Percentiles rank a stretch among this genome's conserved stretches.
Evolutionary conservation across 257 asterid genomes (phyloP).

Genomic region (Scutellaria barbata): DNA sequence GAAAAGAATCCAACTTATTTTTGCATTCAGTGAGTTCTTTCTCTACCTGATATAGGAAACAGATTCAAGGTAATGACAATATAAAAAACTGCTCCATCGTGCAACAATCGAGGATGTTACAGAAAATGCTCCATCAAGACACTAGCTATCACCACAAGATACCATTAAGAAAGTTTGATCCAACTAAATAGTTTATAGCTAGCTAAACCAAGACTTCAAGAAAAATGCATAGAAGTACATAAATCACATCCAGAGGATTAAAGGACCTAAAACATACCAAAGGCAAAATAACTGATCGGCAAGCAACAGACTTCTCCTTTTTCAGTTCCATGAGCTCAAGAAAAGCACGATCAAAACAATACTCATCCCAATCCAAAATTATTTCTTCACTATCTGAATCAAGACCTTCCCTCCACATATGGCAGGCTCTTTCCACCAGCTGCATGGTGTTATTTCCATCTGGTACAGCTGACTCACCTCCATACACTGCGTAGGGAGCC

Average conservation of each 20-base stretch:
- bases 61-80: background rate
- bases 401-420: slow-evolving; percentile 2
- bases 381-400: slow-evolving; percentile 30
- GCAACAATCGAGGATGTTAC: background rate
- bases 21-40: slow-evolving; percentile 6
- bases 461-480: background rate
- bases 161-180: slow-evolving; percentile 5
- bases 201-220: background rate
- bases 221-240: background rate
- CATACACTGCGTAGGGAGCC: slow-evolving; percentile 2
- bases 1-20: slow-evolving; percentile 20
- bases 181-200: background rate
- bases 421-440: slow-evolving; percentile 20
- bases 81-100: background rate
- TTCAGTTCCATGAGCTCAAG: slow-evolving; percentile 30
- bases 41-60: slow-evolving; percentile 25
- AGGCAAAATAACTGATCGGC: slow-evolving; percentile 13
- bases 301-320: slow-evolving; percentile 25
- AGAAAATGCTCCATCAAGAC: background rate
- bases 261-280: slow-evolving; percentile 15
- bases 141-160: slow-evolving; percentile 9
- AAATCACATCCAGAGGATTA: background rate
- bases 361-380: slow-evolving; percentile 17
- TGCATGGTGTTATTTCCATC: background rate
- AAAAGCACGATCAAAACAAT: slow-evolving; percentile 16